These are phyloP conservation scores for Calocybe cyanea DNA, from an alignment of 768 basidiomycete species.

Conservation along the genomic window DNA sequence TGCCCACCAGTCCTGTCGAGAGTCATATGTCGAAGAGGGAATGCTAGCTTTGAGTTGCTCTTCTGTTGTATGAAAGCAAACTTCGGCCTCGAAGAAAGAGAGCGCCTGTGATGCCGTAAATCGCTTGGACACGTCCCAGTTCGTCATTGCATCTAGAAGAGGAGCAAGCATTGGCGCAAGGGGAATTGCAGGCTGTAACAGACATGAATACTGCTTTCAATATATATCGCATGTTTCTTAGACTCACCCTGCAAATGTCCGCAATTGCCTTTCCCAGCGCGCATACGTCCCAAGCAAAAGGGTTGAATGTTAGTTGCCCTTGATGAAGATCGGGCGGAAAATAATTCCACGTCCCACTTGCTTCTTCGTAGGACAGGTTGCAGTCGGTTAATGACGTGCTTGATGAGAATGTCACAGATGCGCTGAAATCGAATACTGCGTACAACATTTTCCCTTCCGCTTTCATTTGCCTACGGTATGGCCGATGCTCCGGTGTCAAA, in stretches of 20 bases:
- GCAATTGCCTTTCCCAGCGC: conserved; percentile 14
- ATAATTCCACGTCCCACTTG: too few relatives aligned
- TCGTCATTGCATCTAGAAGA: conserved; percentile 10
- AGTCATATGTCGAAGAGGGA: too few relatives aligned
- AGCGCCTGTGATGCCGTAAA: conserved; percentile 8
- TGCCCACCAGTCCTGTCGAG: too few relatives aligned
- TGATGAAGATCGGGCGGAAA: conserved; percentile 14
- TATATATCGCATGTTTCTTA: neutral
- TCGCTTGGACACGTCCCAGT: conserved; percentile 2
- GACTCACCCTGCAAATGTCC: conserved; percentile 7
- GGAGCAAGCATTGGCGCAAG: too few relatives aligned
- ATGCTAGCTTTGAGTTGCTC: neutral
- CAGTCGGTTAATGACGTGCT: conserved; percentile 14
- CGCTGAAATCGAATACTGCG: conserved; percentile 23
- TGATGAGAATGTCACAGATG: conserved; percentile 14
- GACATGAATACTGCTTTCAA: neutral
- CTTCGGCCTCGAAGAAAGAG: conserved; percentile 6
- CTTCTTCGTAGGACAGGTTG: conserved; percentile 8
- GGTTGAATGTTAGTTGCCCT: conserved; percentile 23
- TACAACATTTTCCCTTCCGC: conserved; percentile 10
- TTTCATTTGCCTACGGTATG: conserved; percentile 5
- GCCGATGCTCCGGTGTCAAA: neutral
- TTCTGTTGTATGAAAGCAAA: neutral
- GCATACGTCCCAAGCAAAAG: conserved; percentile 23
- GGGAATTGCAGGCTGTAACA: too few relatives aligned